These are phyloP conservation scores for Wallacemonas sp. DNA, from an alignment of 208 protist species.

Conservation along the genomic window DNA sequence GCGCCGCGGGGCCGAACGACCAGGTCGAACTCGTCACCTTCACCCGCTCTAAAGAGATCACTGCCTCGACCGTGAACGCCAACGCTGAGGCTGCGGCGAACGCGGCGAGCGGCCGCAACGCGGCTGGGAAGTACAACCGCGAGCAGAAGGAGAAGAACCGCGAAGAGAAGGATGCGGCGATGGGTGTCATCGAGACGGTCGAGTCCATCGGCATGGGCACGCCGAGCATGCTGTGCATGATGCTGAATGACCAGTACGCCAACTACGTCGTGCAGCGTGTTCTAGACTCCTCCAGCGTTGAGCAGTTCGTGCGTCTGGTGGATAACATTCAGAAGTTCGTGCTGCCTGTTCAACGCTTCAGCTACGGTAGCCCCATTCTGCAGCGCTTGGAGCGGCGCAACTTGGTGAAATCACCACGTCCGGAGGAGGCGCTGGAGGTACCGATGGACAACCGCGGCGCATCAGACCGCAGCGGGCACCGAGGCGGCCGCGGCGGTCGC, in stretches of 20 bases:
- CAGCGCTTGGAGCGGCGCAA: constrained; percentile 87
- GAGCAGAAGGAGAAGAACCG: constrained; percentile 76
- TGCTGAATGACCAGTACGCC: constrained; percentile 97
- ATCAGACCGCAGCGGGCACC: neutral
- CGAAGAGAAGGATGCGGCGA: constrained; percentile 75
- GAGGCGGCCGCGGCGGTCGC: neutral
- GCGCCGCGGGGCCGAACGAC: constrained; percentile 21
- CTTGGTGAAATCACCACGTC: constrained; percentile 60
- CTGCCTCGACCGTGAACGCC: constrained; percentile 57
- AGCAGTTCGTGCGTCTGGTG: constrained; percentile 77
- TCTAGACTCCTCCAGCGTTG: constrained; percentile 88
- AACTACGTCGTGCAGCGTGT: constrained; percentile 98
- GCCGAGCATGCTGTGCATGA: constrained; percentile 85
- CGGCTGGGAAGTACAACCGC: constrained; percentile 13
- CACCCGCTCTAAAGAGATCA: constrained; percentile 51
- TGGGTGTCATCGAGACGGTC: constrained; percentile 66
- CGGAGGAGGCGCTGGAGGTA: constrained; percentile 21
- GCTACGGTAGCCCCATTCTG: constrained; percentile 97
- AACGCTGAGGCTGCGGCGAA: constrained; percentile 28
- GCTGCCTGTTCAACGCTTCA: constrained; percentile 91
- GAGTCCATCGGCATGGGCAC: constrained; percentile 34
- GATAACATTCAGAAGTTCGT: constrained; percentile 91
- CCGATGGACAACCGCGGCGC: neutral
- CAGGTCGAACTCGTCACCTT: constrained; percentile 67
- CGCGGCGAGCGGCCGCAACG: neutral